Evolutionary conservation across 371 early-diverging fungal species (phyloP), one percentile per base, ranked within the genome.

Genomic region (Basidiobolus heterosporus): DNA sequence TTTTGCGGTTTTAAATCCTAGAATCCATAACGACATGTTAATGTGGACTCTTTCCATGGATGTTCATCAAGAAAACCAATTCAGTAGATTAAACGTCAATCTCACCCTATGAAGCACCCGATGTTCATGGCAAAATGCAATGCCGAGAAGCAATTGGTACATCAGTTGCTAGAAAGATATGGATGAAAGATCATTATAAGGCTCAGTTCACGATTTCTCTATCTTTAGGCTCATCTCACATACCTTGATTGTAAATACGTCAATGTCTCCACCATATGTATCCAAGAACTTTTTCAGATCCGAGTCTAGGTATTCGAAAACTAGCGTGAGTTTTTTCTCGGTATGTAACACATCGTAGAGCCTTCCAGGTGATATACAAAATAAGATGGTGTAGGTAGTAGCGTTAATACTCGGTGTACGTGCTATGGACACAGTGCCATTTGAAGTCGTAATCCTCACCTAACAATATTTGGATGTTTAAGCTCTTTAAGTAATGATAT

Each of bases 401-500:
- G 44, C 24, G 16, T 16, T n/a, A 15, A 35, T 45, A 24, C 36
- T 16, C 38, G n/a, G n/a, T n/a, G n/a, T n/a, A n/a, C n/a, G n/a
- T n/a, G n/a, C n/a, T n/a, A n/a, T n/a, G n/a, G n/a, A n/a, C n/a
- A n/a, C n/a, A n/a, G n/a, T n/a, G n/a, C n/a, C n/a, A n/a, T 30
- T 30, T 30, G 5, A 30, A 5, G 30, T 3, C 9, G 9, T 30
- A 3, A 9, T 24, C 7, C 30, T 47, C 61, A 78, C 80, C 72
- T 69, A 36, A 99, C 83, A 56, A 99, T 90, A 64, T 99, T 98
- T 42, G 75, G 76, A 64, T 99, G 98, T 45, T 83, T 78, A 15
- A 98, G 67, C 51, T 82, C 86, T 61, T 91, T 94, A 46, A 99
- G 67, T 20, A 99, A 69, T 35, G 95, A 86, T 54, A 99, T 99